These are phyloP conservation scores for Talaromyces sp. DNA, from an alignment of 2,329 filamentous ascomycete species.

Conservation along the genomic window DNA sequence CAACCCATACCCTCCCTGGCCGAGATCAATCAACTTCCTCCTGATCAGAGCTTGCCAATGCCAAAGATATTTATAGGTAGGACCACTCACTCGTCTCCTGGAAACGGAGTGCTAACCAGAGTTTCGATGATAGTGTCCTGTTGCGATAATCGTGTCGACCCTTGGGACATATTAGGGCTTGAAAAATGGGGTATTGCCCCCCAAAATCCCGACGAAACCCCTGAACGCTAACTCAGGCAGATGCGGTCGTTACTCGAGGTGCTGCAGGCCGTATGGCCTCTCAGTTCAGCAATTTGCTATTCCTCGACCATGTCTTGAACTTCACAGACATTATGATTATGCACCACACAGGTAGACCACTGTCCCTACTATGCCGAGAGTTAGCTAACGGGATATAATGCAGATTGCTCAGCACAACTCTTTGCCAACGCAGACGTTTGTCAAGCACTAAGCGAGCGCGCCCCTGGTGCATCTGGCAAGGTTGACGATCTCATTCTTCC, in stretches of 20 bases:
- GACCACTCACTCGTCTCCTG: not conserved
- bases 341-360: not conserved
- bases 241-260: not conserved
- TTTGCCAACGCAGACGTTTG: not conserved
- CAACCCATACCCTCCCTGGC: not conserved
- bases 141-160: not conserved
- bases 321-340: not conserved
- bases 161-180: not conserved
- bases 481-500: not conserved
- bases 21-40: not conserved
- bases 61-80: not conserved
- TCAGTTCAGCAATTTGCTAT: not conserved
- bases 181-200: not conserved
- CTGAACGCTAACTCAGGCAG: not conserved
- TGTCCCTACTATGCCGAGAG: too few relatives aligned
- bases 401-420: not conserved
- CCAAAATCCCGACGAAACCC: not conserved
- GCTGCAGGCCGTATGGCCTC: not conserved
- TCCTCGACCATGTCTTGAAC: not conserved
- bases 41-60: not conserved
- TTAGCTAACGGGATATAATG: not conserved
- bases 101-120: not conserved
- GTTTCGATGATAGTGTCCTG: not conserved
- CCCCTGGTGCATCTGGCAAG: not conserved
- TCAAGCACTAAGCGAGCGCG: not conserved